Evolutionary conservation across 768 basidiomycete species (phyloP), one percentile per base, ranked within the genome.

Genomic region (Mycena rebaudengoi): DNA sequence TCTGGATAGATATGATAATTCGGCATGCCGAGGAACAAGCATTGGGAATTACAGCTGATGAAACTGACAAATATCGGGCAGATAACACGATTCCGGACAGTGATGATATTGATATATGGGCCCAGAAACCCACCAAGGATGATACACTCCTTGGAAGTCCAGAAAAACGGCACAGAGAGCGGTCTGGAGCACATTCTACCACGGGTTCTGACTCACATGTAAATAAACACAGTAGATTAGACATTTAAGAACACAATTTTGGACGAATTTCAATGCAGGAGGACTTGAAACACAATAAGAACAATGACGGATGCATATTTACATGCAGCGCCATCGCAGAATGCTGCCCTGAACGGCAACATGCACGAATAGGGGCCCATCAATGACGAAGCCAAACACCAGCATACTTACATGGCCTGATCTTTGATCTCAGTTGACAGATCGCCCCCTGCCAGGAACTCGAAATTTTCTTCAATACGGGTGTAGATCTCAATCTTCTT

Each of bases 1-100:
- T 58, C 40, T 48, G 44, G 56, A 48, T 48, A 29, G 45, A 58
- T n/a, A 48, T 35, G 1, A 33, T 37, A 37, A 58, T 58, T 48
- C 56, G 45, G 29, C 30, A 51, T 33, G 57, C 41, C 25, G 64
- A 65, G 51, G 64, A 65, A 58, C 30, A 54, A 26, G 48, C 49
- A 35, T 10, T 65, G 50, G 64, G 64, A 7, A 49, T 65, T 1
- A 23, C 43, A 40, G 32, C n/a, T 18, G 64, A 60, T 44, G 50
- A 51, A n/a, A 65, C 64, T 43, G 57, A 37, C 41, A 40, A 28
- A 39, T 53, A 44, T 28, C 30, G 51, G 51, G 58, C 29, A 4
- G 46, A 49, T 14, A 50, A 64, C 25, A 26, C 41, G 26, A 56
- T 64, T 52, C 57, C 63, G 21, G 49, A 49, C 25, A 64, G 56